Percentiles rank a stretch among this genome's conserved stretches.
Evolutionary conservation across 1,284 basidiomycete genomes (phyloP).

Genomic region (Ceraceosorus bombacis): DNA sequence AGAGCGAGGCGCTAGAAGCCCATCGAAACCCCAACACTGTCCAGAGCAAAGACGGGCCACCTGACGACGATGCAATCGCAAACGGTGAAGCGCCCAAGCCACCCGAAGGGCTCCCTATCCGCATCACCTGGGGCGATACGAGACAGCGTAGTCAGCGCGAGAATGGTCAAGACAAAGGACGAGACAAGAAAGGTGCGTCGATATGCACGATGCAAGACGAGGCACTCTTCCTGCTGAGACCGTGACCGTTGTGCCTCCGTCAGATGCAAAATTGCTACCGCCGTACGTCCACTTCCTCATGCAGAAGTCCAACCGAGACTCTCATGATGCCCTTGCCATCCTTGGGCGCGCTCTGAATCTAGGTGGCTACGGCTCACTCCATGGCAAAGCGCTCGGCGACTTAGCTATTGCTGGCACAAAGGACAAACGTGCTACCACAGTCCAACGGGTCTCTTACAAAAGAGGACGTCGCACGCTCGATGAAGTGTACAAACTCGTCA

Average conservation of each 20-base stretch:
- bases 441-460: constrained; percentile 79
- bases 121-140: too few species aligned
- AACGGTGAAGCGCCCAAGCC: neutral
- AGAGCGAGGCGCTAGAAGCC: constrained; percentile 62
- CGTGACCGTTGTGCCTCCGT: too few species aligned
- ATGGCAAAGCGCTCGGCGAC: constrained; percentile 55
- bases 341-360: constrained; percentile 57
- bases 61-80: constrained; percentile 18
- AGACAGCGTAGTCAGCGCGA: too few species aligned
- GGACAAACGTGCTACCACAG: constrained; percentile 93
- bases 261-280: constrained; percentile 22
- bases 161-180: too few species aligned
- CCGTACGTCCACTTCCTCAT: constrained; percentile 93
- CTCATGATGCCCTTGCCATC: constrained; percentile 78
- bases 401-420: constrained; percentile 90
- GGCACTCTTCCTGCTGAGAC: too few species aligned
- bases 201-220: too few species aligned
- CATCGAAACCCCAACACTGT: too few species aligned
- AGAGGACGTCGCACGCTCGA: constrained; percentile 71
- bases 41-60: too few species aligned
- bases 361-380: constrained; percentile 9
- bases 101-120: too few species aligned
- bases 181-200: too few species aligned
- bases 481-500: constrained; percentile 66
- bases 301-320: constrained; percentile 96